Base-by-base conservation (phyloP, 2,329 filamentous ascomycete species). In the Sphaerulina vaccinii region DNA sequence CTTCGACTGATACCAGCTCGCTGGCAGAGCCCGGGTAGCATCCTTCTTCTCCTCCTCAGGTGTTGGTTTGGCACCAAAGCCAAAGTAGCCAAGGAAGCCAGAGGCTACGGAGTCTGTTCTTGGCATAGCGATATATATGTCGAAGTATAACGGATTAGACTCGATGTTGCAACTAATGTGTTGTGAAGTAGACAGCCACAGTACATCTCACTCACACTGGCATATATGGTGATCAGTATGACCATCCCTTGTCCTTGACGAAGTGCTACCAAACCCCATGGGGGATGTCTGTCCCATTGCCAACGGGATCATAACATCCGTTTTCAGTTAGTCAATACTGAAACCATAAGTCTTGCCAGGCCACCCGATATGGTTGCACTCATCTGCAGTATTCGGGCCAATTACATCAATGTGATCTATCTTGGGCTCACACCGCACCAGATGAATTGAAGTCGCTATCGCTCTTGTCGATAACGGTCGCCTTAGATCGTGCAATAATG, bases 1-100 rank as follows among this genome's bases (percentile, higher is more conserved):
- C n/a, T 63, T 59, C 7, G 65, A 71, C 27, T 67, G 69, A 57
- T 75, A 76, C 74, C 73, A 75, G 57, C 73, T 73, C 38, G 73
- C 66, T 5, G 74, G 71, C 4, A 75, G 60, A 23, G 70, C 68
- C 37, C 68, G 64, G 2, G 67, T 65, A 42, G 73, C 60, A 42
- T 58, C 61, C 60, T 69, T 63, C 22, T 35, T 23, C 19, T 55
- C 56, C 22, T 35, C 33, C 22, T 55, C 57, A 21, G 66, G 56
- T 8, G 39, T 38, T 9, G 44, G 64, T 60, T 50, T 39, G 62
- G 21, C 40, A 51, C 68, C 68, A 33, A 73, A 60, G 46, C 72
- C 71, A 49, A 77, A 68, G 55, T 71, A 74, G 43, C 47, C 53
- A 40, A 56, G 49, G 39, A 57, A 40, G 36, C 45, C 45, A 33